These are phyloP conservation scores for Dichotomocladium elegans DNA, from an alignment of 371 early-diverging fungal genomes.

Conservation along the genomic window DNA sequence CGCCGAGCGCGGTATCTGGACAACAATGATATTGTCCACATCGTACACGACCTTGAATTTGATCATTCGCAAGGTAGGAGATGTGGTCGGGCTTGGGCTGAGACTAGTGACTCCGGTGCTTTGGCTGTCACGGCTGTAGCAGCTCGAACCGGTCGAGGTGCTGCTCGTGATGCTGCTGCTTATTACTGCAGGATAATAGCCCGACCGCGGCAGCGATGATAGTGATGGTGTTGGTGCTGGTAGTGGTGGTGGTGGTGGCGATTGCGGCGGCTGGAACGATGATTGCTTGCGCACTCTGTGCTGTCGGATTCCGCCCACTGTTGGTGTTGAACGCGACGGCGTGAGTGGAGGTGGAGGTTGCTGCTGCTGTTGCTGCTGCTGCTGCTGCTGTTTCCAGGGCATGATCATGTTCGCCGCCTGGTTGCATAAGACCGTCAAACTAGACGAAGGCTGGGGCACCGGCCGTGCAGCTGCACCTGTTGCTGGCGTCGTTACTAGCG, in stretches of 20 bases:
- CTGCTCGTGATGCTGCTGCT: conserved; percentile 4
- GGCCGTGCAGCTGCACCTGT: neutral
- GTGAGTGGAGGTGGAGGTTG: neutral
- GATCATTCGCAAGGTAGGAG: conserved; percentile 11
- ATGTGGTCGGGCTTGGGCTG: conserved; percentile 14
- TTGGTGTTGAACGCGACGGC: neutral
- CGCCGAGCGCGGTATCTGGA: conserved; percentile 22
- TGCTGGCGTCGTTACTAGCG: neutral
- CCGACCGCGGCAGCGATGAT: neutral
- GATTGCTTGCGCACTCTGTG: neutral
- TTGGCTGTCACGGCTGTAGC: conserved; percentile 5
- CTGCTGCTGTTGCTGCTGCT: neutral
- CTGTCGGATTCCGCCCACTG: neutral
- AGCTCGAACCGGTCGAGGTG: neutral
- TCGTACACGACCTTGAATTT: conserved; percentile 27
- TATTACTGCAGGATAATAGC: neutral
- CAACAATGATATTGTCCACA: conserved; percentile 24
- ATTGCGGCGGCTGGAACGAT: neutral
- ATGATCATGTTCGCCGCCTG: conserved; percentile 14
- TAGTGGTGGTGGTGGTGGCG: neutral
- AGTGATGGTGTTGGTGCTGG: neutral
- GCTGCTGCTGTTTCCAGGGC: conserved; percentile 9
- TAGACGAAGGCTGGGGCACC: neutral
- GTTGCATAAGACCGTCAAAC: conserved; percentile 10
- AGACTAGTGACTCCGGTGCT: conserved; percentile 9